Evolutionary conservation across 768 basidiomycete genomes (phyloP), one percentile per base, ranked within the genome.

Genomic region (Lyophyllum atratum): DNA sequence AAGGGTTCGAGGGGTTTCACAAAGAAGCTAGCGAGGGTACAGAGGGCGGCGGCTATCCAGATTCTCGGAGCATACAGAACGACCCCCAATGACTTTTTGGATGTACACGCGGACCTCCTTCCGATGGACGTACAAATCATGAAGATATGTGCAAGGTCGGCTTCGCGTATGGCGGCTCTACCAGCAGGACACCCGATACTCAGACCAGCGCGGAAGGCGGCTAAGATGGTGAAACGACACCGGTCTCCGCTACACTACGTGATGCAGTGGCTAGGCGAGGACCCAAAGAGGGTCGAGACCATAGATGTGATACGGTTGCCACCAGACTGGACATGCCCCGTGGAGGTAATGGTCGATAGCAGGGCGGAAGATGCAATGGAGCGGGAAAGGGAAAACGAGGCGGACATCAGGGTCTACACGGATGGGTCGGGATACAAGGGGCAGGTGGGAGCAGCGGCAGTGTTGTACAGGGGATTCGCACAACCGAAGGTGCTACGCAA

Each of bases 31-130:
- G 31, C 24, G 5, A 59, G 28, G 37, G 31, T 61, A 17, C 66
- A 67, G 53, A 37, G 59, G 12, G 45, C 49, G 25, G 63, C 56
- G 14, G 37, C 56, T 1, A 24, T 64, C 17, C 44, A 43, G 2
- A 64, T 64, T 31, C 56, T 39, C 1, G 64, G 66, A 9, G 60
- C 53, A 3, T 29, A 64, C 22, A 17, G 40, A 1, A 49, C 62
- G 9, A 55, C 66, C 2, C 56, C 60, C 1, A 62, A 34, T 1
- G 60, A 65, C 49, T 14, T 50, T 2, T 49, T 65, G 1, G 59
- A 65, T 19, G 8, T 49, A 5, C 64, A 68, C 17, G 58, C 62
- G 4, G 39, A 54, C 44, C n/a, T 68, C 2, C 54, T 59, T 0
- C 66, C 61, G 7, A 28, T 62, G 4, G 34, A 61, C 8, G 47